Evolutionary conservation across 495 filamentous ascomycete genomes (phyloP).

Genomic region (Aspergillus taichungensis): DNA sequence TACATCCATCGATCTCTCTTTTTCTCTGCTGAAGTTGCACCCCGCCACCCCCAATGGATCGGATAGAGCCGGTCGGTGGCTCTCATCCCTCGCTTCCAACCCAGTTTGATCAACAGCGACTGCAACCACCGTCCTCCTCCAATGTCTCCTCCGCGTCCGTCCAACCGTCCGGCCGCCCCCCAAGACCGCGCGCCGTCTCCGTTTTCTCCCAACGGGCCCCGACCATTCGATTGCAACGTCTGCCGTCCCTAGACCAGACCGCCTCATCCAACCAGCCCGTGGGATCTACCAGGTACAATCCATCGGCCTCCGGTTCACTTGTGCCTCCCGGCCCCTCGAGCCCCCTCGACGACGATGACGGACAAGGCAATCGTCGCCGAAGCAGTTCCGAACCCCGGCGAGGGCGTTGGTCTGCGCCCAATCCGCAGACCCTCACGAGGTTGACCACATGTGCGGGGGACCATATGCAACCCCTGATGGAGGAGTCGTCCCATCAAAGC

Average conservation of each 20-base stretch:
- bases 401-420: slow-evolving; percentile 29
- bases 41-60: slow-evolving; percentile 27
- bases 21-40: too few relatives aligned
- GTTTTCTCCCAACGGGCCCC: slow-evolving; percentile 25
- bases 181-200: slow-evolving; percentile 9
- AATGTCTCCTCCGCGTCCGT: neutral
- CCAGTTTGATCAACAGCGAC: neutral
- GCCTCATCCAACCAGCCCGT: slow-evolving; percentile 1
- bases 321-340: neutral
- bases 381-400: slow-evolving; percentile 39
- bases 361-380: slow-evolving; percentile 30
- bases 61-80: slow-evolving; percentile 30
- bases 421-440: slow-evolving; percentile 23
- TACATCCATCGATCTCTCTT: too few relatives aligned
- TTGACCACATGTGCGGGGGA: slow-evolving; percentile 12
- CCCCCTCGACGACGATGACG: slow-evolving; percentile 23
- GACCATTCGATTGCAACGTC: slow-evolving; percentile 32
- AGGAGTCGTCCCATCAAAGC: slow-evolving; percentile 26
- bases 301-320: slow-evolving; percentile 3
- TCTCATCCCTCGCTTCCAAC: slow-evolving; percentile 2
- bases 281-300: slow-evolving; percentile 4
- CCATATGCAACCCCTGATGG: slow-evolving; percentile 30
- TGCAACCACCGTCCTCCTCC: slow-evolving; percentile 2
- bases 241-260: slow-evolving; percentile 18
- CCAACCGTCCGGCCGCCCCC: slow-evolving; percentile 10